Base-by-base conservation (phyloP, 2,329 filamentous ascomycete species). In the Parastagonospora nodorum region DNA sequence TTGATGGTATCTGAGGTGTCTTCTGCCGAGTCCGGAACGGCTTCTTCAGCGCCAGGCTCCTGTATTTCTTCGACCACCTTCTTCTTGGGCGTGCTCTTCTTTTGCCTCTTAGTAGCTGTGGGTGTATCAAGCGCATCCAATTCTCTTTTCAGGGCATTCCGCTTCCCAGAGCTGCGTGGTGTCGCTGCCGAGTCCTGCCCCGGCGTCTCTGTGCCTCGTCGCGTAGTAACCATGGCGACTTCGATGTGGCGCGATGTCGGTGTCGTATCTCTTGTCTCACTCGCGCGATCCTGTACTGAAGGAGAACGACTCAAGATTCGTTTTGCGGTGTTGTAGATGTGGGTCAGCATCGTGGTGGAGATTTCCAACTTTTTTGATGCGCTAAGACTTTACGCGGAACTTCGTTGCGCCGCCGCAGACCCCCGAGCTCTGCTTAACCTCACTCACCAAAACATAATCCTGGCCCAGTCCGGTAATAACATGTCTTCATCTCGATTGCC, bases 181-280 rank as follows among this genome's bases (percentile, higher is more conserved):
- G 67, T 70, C 8, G 56, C 62, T 8, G 38, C 10, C 10, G 38
- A 40, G n/a, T 54, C 55, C 32, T 53, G 51, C 32, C 63, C 61
- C 8, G 63, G 63, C 24, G 63, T 66, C 43, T 62, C 63, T 33
- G 64, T 66, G 10, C 67, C 71, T 51, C 66, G 60, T 49, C 69
- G 64, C 27, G 69, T 73, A 5, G 67, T 70, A 44, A 74, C 71
- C 71, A 74, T 74, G 33, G 55, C 56, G 52, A 46, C 42, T 42
- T 55, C 48, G 11, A 51, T 24, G 42, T 58, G 49, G 29, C 40
- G 39, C 39, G 41, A 57, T 38, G 43, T 60, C 16, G 57, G 52
- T 40, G 53, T 39, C 4, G 53, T 43, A 28, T 64, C 54, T 48
- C 12, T 37, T 8, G 37, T 19, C 42, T 66, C 61, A 47, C 56